Conservation (phyloP, 1,139 yeast genomes). For the Hyphopichia burtonii region DNA sequence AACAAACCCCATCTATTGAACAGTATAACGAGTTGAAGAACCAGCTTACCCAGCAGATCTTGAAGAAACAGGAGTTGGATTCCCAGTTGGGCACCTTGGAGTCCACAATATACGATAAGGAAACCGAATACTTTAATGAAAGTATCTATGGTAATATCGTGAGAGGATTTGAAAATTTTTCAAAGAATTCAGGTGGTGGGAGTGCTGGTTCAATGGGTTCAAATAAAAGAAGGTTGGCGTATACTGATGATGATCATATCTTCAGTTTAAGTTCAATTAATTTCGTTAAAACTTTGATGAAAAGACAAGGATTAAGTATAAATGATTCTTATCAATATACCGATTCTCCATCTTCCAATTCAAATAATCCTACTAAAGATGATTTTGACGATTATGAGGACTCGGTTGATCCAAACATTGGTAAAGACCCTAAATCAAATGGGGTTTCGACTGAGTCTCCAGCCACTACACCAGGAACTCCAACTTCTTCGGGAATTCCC, state of each 20-base stretch:
- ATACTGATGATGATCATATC: conserved; percentile 80
- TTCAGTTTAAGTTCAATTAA: conserved; percentile 80
- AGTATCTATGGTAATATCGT: conserved; percentile 74
- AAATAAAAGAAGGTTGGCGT: conserved; percentile 53
- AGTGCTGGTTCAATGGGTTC: conserved; percentile 28
- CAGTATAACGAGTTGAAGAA: conserved; percentile 70
- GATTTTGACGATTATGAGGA: conserved; percentile 50
- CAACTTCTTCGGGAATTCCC: conserved; percentile 22
- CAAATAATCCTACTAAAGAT: conserved; percentile 18
- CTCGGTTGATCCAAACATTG: conserved; percentile 33
- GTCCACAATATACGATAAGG: conserved; percentile 79
- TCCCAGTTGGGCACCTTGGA: conserved; percentile 63
- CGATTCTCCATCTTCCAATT: background rate
- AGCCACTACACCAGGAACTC: background rate
- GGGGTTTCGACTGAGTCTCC: background rate
- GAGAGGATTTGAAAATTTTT: conserved; percentile 83
- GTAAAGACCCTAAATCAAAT: conserved; percentile 7
- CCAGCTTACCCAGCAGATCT: conserved; percentile 64
- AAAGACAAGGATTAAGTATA: conserved; percentile 24
- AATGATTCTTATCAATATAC: background rate
- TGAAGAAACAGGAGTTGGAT: conserved; percentile 64
- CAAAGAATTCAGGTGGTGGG: conserved; percentile 39
- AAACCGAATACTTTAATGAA: conserved; percentile 75
- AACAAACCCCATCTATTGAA: conserved; percentile 18
- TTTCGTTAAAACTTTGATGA: conserved; percentile 61